Percentiles rank a stretch among this genome's conserved stretches.
Evolutionary conservation across 2,329 filamentous ascomycete genomes (phyloP).

Genomic region (Cladosporium sp.): DNA sequence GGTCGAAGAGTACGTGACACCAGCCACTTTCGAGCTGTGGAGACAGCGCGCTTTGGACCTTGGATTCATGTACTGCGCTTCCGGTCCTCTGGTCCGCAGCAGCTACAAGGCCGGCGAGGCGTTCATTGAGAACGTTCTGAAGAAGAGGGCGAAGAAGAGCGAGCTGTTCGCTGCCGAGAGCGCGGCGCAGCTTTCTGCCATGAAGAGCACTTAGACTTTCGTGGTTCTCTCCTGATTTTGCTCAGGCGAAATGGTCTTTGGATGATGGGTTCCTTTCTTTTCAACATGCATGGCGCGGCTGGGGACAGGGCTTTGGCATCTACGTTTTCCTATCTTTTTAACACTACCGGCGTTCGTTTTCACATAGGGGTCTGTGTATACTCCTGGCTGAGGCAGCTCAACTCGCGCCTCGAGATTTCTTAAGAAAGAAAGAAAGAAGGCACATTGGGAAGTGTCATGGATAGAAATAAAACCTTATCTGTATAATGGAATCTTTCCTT

Average conservation of each 20-base stretch:
- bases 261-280: too few species aligned
- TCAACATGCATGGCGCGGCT: conserved; percentile 12
- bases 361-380: not conserved
- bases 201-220: not conserved
- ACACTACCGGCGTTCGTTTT: not conserved
- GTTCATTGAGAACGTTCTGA: conserved; percentile 96
- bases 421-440: too few species aligned
- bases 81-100: conserved; percentile 84
- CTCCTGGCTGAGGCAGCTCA: conserved; percentile 1
- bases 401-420: conserved; percentile 3
- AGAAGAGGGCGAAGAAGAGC: conserved; percentile 59
- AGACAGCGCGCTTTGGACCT: conserved; percentile 82
- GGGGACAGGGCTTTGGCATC: not conserved
- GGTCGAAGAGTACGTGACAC: conserved; percentile 91
- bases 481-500: not conserved
- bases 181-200: conserved; percentile 3
- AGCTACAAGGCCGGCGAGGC: conserved; percentile 98
- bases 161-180: conserved; percentile 26
- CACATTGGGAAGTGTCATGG: not conserved
- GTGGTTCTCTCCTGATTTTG: not conserved
- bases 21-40: conserved; percentile 88
- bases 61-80: conserved; percentile 96
- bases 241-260: not conserved
- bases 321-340: not conserved
- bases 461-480: not conserved